Evolutionary conservation across 352 stramenopile species (phyloP).

Genomic region (Globisporangium apiculatum): DNA sequence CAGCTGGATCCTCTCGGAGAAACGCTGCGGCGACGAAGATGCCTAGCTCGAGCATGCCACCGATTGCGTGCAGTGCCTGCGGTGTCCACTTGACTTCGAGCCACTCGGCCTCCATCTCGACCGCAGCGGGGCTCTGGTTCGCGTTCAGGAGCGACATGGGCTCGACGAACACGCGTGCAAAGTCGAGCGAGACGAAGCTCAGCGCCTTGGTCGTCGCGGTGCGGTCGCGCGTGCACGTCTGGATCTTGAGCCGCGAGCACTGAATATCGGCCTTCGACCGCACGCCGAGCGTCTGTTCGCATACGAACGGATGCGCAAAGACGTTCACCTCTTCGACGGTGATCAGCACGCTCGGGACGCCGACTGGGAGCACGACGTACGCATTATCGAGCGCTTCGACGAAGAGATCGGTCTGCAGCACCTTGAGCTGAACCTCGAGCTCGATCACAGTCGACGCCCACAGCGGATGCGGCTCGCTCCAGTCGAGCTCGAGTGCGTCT

Average conservation of each 20-base stretch:
- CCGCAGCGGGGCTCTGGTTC: conserved; percentile 25
- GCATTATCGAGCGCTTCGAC: conserved; percentile 22
- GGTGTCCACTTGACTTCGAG: conserved; percentile 64
- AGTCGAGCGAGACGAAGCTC: conserved; percentile 61
- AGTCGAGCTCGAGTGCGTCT: neutral
- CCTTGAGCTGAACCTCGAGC: conserved; percentile 57
- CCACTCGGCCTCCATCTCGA: conserved; percentile 78
- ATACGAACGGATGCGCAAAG: conserved; percentile 43
- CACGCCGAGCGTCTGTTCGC: conserved; percentile 42
- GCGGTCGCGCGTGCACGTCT: conserved; percentile 17
- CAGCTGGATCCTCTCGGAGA: conserved; percentile 7
- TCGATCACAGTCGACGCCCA: conserved; percentile 22
- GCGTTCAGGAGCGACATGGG: conserved; percentile 33
- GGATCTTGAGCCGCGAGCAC: conserved; percentile 44
- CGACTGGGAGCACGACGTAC: conserved; percentile 39
- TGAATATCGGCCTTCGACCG: conserved; percentile 64
- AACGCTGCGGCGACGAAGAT: conserved; percentile 32
- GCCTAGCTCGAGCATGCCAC: conserved; percentile 50
- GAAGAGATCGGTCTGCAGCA: conserved; percentile 34
- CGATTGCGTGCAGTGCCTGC: conserved; percentile 55
- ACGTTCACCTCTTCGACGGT: conserved; percentile 50
- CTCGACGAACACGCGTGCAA: conserved; percentile 50
- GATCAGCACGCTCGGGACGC: conserved; percentile 38
- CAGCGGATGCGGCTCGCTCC: neutral
- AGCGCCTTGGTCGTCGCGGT: conserved; percentile 18